Evolutionary conservation across 2,329 filamentous ascomycete genomes (phyloP), one percentile per base, ranked within the genome.

Genomic region (Sclerotinia spermophila): DNA sequence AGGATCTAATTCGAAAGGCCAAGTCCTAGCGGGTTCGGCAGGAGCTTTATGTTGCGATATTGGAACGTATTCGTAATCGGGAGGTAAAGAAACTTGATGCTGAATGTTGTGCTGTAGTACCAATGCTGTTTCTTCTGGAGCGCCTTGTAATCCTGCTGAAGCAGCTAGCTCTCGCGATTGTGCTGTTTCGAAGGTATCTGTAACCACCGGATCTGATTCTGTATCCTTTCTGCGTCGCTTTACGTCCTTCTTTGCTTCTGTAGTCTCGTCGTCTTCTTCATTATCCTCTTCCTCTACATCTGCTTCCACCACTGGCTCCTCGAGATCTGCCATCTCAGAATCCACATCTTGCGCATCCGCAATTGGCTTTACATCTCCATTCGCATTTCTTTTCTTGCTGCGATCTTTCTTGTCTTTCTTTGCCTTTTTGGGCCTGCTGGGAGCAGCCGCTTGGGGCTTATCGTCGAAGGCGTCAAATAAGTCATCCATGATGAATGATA

Each of bases 81-180:
- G 94, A 3, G 96, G 96, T 30, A 99, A 85, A 19, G 96, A 93
- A 76, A 98, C 96, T 82, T 99, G 95, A 85, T 99, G 96, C 82
- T 97, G 94, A 77, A 99, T 97, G 83, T 99, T 97, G 83, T 99
- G 96, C 61, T 93, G 95, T 67, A 99, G 83, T 33, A 97, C 90
- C 40, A 99, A 88, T 8, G 93, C 91, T 40, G 76, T 76, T 48
- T 79, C 76, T 42, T 77, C 76, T 56, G 77, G 76, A 51, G 56
- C 67, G 15, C 71, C 76, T 69, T 78, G 76, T 24, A 80, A 73
- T 48, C 78, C 79, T 68, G 76, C 76, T 21, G 78, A 77, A 38
- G 90, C 91, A 33, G 92, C 93, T 53, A 99, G 87, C 81, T 98
- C 93, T 84, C 95, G 87, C 74, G 94, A 96, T 82, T 97, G 90